Conservation (phyloP, 805 yeast genomes). For the Candida michaelii region DNA sequence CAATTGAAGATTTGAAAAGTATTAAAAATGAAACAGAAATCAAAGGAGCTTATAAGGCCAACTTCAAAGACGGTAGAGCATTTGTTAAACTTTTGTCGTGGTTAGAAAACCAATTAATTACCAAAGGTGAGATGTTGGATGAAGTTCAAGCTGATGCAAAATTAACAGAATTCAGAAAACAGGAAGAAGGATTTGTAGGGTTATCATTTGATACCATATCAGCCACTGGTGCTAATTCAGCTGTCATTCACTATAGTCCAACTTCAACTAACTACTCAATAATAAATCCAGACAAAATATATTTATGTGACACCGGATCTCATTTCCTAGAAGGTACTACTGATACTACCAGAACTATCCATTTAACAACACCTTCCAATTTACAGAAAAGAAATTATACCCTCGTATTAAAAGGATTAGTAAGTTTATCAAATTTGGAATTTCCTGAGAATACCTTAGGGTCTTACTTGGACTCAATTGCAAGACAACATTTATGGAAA, state of each 20-base stretch:
- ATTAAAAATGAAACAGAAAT: conserved; percentile 51
- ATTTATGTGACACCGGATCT: conserved; percentile 85
- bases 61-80: conserved; percentile 60
- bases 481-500: conserved; percentile 59
- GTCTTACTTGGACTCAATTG: conserved; percentile 52
- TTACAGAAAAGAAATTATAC: conserved; percentile 54
- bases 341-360: conserved; percentile 62
- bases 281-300: conserved; percentile 62
- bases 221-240: conserved; percentile 74
- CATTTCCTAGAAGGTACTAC: conserved; percentile 89
- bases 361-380: conserved; percentile 47
- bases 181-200: conserved; percentile 54
- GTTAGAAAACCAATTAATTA: conserved; percentile 54
- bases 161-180: conserved; percentile 33
- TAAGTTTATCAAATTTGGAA: conserved; percentile 47
- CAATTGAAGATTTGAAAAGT: conserved; percentile 51
- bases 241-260: conserved; percentile 76
- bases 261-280: conserved; percentile 38
- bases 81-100: conserved; percentile 54
- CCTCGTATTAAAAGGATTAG: conserved; percentile 57
- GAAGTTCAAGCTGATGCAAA: conserved; percentile 63
- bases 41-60: conserved; percentile 51
- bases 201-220: conserved; percentile 74
- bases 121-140: conserved; percentile 41
- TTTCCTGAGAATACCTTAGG: conserved; percentile 61